These are phyloP conservation scores for Clarireedia homoeocarpa DNA, from an alignment of 2,329 filamentous ascomycete genomes.

Conservation along the genomic window DNA sequence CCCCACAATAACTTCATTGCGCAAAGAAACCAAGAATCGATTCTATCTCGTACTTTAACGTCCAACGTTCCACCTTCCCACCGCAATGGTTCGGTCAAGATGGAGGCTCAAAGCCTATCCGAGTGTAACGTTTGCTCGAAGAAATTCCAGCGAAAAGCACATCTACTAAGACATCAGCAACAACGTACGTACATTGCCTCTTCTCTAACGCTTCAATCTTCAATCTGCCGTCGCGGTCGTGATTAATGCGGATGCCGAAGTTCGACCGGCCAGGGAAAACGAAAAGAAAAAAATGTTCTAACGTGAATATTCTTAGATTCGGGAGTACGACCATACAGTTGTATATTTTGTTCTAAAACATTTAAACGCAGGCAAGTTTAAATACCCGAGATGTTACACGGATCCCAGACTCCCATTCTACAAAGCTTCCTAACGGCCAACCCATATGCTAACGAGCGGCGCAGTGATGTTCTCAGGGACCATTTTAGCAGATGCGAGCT, in stretches of 20 bases:
- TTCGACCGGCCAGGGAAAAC: neutral
- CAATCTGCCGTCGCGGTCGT: neutral
- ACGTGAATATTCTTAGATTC: constrained; percentile 19
- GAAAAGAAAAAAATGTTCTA: neutral
- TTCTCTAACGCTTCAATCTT: neutral
- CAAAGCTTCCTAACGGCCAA: no score
- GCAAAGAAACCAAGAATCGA: neutral
- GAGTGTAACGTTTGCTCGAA: constrained; percentile 29
- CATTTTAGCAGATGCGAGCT: constrained; percentile 29
- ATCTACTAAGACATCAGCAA: constrained; percentile 28
- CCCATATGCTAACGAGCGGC: neutral
- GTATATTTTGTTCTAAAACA: constrained; percentile 30
- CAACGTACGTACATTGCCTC: constrained; percentile 22
- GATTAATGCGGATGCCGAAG: neutral
- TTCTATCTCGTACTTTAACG: constrained; percentile 1
- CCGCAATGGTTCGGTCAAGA: constrained; percentile 21
- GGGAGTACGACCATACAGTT: constrained; percentile 26
- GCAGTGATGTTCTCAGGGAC: constrained; percentile 29
- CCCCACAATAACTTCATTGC: constrained; percentile 5
- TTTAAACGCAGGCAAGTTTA: constrained; percentile 28
- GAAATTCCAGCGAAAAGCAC: constrained; percentile 29
- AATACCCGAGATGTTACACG: neutral
- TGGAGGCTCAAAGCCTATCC: constrained; percentile 29
- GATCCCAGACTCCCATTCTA: neutral
- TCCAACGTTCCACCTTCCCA: constrained; percentile 10